Base-by-base conservation (phyloP, 805 yeast species). In the Candida insectalens region DNA sequence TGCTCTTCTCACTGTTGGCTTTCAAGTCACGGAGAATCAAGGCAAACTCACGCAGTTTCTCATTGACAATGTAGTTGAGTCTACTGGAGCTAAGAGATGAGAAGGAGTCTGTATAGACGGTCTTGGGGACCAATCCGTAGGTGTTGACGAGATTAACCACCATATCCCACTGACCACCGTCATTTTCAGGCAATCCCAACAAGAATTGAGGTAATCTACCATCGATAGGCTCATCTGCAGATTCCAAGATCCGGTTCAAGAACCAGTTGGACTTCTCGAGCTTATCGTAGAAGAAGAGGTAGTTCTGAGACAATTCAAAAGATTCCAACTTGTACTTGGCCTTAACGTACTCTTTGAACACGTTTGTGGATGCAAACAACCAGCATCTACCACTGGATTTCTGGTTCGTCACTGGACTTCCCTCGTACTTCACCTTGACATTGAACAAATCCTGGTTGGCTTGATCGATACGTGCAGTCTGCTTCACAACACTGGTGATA, bases 131-230 rank as follows among this genome's bases (percentile, higher is more conserved):
- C 34, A 82, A 57, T 21, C 95, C 95, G 47, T 83, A 85, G 50
- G 80, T 81, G 42, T 74, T 72, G 32, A 85, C 74, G 35, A 84
- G 55, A 54, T 84, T 84, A 27, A 77, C 69, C 46, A 83, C 74
- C 92, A 84, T 80, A 45, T 81, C 83, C 74, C 83, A 84, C 59
- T 85, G 95, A 36, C 95, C 95, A 45, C 95, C 95, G 50, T 85
- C 95, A 41, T 71, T 62, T 33, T 78, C 77, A 20, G 95, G 94
- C 32, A 71, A 72, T 8, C 60, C 49, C 34, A 83, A 59, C 30
- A 85, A 53, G 43, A 69, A 73, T 55, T 77, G 83, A 33, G 83
- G 72, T 35, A 79, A 60, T 44, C 94, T 69, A 1, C 88, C 78
- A 42, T 79, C 92, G 37, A 81, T 67, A 16, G 67, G 76, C 51